Percentiles rank a stretch among this genome's conserved stretches.
Evolutionary conservation across 1,139 yeast species (phyloP).

Genomic region (Scheffersomyces stambukii): DNA sequence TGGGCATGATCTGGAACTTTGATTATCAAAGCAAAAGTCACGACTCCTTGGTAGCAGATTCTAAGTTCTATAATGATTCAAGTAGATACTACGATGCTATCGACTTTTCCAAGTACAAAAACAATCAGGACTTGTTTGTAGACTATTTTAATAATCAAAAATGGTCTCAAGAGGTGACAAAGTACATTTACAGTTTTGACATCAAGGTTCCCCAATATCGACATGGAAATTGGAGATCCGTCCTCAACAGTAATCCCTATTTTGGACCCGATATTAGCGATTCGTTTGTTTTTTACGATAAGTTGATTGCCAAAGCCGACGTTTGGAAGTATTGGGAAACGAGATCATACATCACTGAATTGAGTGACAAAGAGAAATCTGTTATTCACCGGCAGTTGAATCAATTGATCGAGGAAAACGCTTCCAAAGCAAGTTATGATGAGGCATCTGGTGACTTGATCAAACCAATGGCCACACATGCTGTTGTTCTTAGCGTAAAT

Average conservation of each 20-base stretch:
- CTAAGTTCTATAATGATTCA: constrained; percentile 9
- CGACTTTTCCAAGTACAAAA: constrained; percentile 1
- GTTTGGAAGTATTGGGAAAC: constrained; percentile 56
- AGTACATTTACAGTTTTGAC: constrained; percentile 26
- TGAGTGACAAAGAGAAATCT: constrained; percentile 32
- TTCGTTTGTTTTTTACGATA: constrained; percentile 27
- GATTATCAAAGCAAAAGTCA: constrained; percentile 33
- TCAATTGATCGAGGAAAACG: constrained; percentile 13
- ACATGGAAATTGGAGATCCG: constrained; percentile 44
- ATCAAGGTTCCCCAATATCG: constrained; percentile 57
- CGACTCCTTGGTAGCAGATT: constrained; percentile 4
- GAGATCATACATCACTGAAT: constrained; percentile 52
- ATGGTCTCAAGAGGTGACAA: constrained; percentile 26
- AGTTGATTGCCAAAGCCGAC: constrained; percentile 23
- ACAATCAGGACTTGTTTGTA: constrained; percentile 9
- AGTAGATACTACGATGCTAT: constrained; percentile 6
- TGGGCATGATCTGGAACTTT: constrained; percentile 63
- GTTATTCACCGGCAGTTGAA: constrained; percentile 28
- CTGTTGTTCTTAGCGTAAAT: constrained; percentile 16
- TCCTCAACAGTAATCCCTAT: constrained; percentile 24
- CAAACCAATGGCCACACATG: constrained; percentile 26
- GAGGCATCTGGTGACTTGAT: constrained; percentile 13
- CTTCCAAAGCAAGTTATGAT: constrained; percentile 15
- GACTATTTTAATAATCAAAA: constrained; percentile 10
- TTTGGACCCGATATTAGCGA: constrained; percentile 27